phyloP scores from a whole-genome alignment of 176 grass and related monocot genomes.

The Oryza glaberrima region DNA sequence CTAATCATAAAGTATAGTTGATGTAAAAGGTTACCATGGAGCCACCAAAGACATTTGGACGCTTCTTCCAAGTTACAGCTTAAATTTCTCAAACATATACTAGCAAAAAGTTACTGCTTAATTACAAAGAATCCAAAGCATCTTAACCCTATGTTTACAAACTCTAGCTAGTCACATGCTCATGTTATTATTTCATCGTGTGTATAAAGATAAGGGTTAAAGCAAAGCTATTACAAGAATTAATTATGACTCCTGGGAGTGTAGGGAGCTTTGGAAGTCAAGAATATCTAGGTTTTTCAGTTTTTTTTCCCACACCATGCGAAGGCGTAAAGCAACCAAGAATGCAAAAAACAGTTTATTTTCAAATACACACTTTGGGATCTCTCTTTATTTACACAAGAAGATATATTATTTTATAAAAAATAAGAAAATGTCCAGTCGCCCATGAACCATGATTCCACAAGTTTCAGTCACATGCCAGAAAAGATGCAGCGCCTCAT shows the following conservation, averaged over 20 bases:
- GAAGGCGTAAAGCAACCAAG: not conserved
- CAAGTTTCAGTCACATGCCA: not conserved
- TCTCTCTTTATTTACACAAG: not conserved
- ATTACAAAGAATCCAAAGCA: constrained; percentile 35
- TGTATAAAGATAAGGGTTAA: constrained; percentile 39
- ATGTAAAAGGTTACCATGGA: constrained; percentile 60
- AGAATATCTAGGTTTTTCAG: constrained; percentile 28
- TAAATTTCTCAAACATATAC: constrained; percentile 11
- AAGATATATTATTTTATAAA: not conserved
- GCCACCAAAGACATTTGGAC: constrained; percentile 67
- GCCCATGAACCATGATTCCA: not conserved
- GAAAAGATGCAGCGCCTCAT: too few relatives aligned
- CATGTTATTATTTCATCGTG: constrained; percentile 28
- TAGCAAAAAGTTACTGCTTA: constrained; percentile 35
- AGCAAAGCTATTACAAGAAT: not conserved
- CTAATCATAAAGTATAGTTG: constrained; percentile 16
- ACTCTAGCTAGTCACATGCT: constrained; percentile 35
- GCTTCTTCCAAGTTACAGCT: constrained; percentile 48
- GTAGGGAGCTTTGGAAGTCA: constrained; percentile 46
- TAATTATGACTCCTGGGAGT: constrained; percentile 25
- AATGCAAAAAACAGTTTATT: not conserved
- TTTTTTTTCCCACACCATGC: not conserved
- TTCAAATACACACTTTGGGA: not conserved
- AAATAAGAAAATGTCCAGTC: not conserved
- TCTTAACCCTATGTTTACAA: constrained; percentile 30